Conservation (phyloP, 768 basidiomycete species). For the Chiua virens region DNA sequence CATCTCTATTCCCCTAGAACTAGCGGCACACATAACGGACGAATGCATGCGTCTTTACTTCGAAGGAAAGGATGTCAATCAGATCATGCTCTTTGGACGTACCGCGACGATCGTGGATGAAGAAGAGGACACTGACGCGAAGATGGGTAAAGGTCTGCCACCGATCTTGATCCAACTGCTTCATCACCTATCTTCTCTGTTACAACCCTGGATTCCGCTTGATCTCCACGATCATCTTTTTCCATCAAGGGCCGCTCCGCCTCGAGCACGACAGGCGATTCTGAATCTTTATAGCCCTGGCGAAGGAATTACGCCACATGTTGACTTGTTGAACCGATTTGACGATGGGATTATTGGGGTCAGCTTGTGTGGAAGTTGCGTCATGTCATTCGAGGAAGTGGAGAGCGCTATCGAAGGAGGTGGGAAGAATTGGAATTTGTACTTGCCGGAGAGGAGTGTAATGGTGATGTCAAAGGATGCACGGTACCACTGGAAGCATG, state of each 20-base stretch:
- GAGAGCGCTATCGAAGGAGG: neutral
- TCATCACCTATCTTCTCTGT: slow-evolving; percentile 43
- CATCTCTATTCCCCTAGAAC: slow-evolving; percentile 47
- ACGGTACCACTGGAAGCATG: slow-evolving; percentile 86
- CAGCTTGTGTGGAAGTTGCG: slow-evolving; percentile 76
- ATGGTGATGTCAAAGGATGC: slow-evolving; percentile 80
- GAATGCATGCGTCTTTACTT: slow-evolving; percentile 64
- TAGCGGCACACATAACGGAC: slow-evolving; percentile 47
- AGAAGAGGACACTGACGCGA: slow-evolving; percentile 12
- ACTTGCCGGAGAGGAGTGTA: slow-evolving; percentile 74
- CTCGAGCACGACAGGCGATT: slow-evolving; percentile 76
- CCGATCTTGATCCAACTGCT: slow-evolving; percentile 55
- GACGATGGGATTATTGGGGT: slow-evolving; percentile 90
- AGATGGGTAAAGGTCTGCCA: slow-evolving; percentile 50
- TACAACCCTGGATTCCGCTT: slow-evolving; percentile 50
- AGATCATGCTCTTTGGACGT: slow-evolving; percentile 85
- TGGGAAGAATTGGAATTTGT: slow-evolving; percentile 44
- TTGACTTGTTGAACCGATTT: slow-evolving; percentile 82
- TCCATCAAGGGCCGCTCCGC: slow-evolving; percentile 39
- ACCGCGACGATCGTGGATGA: slow-evolving; percentile 11
- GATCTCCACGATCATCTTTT: slow-evolving; percentile 60
- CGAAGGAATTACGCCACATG: slow-evolving; percentile 84
- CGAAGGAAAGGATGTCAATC: slow-evolving; percentile 52
- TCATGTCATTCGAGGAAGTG: slow-evolving; percentile 66
- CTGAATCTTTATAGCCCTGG: slow-evolving; percentile 88